Conservation (phyloP, 352 stramenopile genomes). For the Globisporangium cystogenes region DNA sequence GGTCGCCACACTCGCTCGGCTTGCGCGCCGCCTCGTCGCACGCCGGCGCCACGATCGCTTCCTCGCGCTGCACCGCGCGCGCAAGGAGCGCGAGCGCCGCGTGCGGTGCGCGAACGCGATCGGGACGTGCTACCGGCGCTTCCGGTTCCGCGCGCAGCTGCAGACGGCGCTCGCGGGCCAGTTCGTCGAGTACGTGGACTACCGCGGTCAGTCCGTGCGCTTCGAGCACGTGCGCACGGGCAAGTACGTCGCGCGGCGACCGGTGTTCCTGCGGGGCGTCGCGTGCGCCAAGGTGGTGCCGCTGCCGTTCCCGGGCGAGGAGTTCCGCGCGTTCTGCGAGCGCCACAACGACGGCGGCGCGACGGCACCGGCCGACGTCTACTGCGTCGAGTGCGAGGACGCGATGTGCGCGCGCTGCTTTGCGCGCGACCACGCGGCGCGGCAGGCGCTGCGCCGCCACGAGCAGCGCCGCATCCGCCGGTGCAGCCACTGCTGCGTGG, state of each 20-base stretch:
- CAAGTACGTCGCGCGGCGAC: conserved; percentile 27
- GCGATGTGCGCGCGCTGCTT: conserved; percentile 62
- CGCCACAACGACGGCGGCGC: conserved; percentile 46
- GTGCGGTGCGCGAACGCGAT: conserved; percentile 27
- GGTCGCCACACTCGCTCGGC: conserved; percentile 31
- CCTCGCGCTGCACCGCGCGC: conserved; percentile 28
- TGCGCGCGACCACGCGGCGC: conserved; percentile 47
- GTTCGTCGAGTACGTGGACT: conserved; percentile 62
- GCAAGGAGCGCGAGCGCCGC: conserved; percentile 21
- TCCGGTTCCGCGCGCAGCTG: conserved; percentile 39
- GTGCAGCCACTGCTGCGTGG: conserved; percentile 40
- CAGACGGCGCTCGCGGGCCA: conserved; percentile 37
- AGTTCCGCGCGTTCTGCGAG: conserved; percentile 60
- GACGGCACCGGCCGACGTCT: conserved; percentile 36
- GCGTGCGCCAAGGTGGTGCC: conserved; percentile 42
- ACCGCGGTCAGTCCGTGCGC: conserved; percentile 28
- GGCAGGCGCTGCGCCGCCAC: conserved; percentile 40
- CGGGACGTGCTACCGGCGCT: conserved; percentile 38
- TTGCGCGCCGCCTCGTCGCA: conserved; percentile 30
- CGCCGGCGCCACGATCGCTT: conserved; percentile 43
- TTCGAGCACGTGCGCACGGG: conserved; percentile 39
- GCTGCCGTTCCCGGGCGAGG: conserved; percentile 60
- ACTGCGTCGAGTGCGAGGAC: conserved; percentile 71
- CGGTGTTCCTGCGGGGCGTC: conserved; percentile 52
- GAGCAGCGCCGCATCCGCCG: conserved; percentile 24